phyloP scores from a whole-genome alignment of 768 basidiomycete species.

The Rhodosporidiobolus odoratus region DNA sequence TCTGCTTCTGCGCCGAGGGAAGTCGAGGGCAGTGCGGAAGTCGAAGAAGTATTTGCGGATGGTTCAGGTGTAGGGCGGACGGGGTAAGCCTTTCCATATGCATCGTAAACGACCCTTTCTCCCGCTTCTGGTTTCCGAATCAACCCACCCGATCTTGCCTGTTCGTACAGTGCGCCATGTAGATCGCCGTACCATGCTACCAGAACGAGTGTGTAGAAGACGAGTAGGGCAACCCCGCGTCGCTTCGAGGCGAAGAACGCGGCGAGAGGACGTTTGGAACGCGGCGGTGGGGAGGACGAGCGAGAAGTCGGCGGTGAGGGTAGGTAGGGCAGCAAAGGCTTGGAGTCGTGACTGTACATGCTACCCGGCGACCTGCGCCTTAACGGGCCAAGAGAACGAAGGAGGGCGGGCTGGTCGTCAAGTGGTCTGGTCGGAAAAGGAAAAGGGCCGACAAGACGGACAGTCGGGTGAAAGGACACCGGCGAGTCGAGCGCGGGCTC shows the following conservation, averaged over 20 bases:
- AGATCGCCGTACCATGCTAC: slow-evolving; percentile 2
- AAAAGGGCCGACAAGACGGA: too few species aligned
- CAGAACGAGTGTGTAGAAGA: not conserved
- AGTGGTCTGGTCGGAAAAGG: too few species aligned
- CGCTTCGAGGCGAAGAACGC: not conserved
- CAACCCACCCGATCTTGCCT: not conserved
- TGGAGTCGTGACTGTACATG: not conserved
- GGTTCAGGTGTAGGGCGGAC: not conserved
- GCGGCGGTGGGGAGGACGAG: not conserved
- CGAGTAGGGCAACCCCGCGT: not conserved
- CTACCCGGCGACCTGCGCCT: too few species aligned
- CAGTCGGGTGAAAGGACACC: too few species aligned
- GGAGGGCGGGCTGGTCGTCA: too few species aligned
- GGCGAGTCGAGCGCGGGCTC: too few species aligned
- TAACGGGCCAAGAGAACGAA: too few species aligned
- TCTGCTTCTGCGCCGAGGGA: slow-evolving; percentile 32
- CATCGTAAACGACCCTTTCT: slow-evolving; percentile 1
- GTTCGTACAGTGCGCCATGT: not conserved
- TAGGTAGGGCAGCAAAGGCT: slow-evolving; percentile 1
- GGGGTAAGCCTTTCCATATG: slow-evolving; percentile 4
- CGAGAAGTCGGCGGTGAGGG: not conserved
- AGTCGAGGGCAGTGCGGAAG: slow-evolving; percentile 14
- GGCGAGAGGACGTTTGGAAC: not conserved
- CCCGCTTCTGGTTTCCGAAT: not conserved
- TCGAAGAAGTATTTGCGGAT: not conserved